phyloP scores from a whole-genome alignment of 768 basidiomycete genomes.

The Lactifluus subvellereus region DNA sequence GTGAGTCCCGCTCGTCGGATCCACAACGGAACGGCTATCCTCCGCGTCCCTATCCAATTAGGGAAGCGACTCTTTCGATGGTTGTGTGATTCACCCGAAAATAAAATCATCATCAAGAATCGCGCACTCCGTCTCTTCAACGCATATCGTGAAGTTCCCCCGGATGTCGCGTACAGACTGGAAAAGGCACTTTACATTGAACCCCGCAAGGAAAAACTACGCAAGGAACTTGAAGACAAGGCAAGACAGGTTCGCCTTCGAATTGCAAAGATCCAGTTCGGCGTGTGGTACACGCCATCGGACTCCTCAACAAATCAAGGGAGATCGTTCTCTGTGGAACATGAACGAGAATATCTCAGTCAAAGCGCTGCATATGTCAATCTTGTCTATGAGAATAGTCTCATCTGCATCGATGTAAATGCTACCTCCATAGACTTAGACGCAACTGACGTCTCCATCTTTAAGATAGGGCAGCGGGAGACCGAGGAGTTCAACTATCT shows the following conservation, averaged over 20 bases:
- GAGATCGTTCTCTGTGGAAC: conserved; percentile 59
- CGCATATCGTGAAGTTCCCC: conserved; percentile 8
- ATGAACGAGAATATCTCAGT: conserved; percentile 46
- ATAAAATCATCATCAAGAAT: conserved; percentile 23
- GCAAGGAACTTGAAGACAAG: conserved; percentile 24
- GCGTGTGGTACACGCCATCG: conserved; percentile 42
- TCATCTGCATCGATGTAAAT: conserved; percentile 54
- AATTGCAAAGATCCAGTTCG: conserved; percentile 61
- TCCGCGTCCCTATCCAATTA: conserved; percentile 31
- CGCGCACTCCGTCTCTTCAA: conserved; percentile 26
- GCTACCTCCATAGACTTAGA: background rate
- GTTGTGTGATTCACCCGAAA: conserved; percentile 32
- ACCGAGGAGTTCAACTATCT: conserved; percentile 13
- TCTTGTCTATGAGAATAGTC: conserved; percentile 65
- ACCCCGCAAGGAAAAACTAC: conserved; percentile 29
- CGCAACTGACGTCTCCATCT: background rate
- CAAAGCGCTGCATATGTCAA: conserved; percentile 47
- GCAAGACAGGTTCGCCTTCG: conserved; percentile 45
- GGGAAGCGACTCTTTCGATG: conserved; percentile 45
- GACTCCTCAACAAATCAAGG: conserved; percentile 25
- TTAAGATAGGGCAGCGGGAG: conserved; percentile 16
- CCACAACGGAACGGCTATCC: conserved; percentile 48
- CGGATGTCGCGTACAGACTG: conserved; percentile 21
- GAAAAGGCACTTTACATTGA: conserved; percentile 31
- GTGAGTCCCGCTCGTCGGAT: conserved; percentile 43